A percentile compares a stretch with the other conserved stretches of the same genome.
Conservation (phyloP, 179 eudicot genomes). For the Beta lomatogona region DNA sequence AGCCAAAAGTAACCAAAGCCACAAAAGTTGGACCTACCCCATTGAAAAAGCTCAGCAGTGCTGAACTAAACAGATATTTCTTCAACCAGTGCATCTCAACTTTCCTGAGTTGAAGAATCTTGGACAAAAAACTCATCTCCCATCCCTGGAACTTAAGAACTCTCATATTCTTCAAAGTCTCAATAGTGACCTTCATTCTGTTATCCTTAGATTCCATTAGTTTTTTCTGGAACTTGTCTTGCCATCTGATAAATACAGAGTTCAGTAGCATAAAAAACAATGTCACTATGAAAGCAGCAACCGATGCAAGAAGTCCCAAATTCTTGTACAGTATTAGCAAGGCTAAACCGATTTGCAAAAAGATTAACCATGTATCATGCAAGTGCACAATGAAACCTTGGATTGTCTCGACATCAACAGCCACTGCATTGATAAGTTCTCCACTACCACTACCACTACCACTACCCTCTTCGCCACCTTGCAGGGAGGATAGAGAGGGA, state of each 20-base stretch:
- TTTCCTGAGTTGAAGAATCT: slow-evolving; percentile 19
- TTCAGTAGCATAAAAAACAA: slow-evolving; percentile 30
- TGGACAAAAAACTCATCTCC: slow-evolving; percentile 35
- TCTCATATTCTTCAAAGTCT: slow-evolving; percentile 37
- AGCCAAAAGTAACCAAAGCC: slow-evolving; percentile 30
- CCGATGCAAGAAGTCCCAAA: slow-evolving; percentile 50
- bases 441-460: slow-evolving; percentile 38
- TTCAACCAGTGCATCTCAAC: slow-evolving; percentile 28
- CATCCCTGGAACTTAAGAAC: slow-evolving; percentile 37
- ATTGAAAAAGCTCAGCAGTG: slow-evolving; percentile 11
- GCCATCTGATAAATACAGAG: slow-evolving; percentile 38
- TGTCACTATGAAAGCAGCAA: slow-evolving; percentile 47
- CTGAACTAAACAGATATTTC: slow-evolving; percentile 9
- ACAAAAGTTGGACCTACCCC: slow-evolving; percentile 27
- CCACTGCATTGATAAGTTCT: slow-evolving; percentile 62
- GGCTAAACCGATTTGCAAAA: slow-evolving; percentile 55
- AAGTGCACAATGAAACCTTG: slow-evolving; percentile 45
- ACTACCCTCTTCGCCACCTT: background rate
- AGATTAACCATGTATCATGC: slow-evolving; percentile 60
- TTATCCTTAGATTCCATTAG: slow-evolving; percentile 38
- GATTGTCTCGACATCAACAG: slow-evolving; percentile 65
- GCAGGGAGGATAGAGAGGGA: slow-evolving; percentile 39
- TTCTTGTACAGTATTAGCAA: slow-evolving; percentile 49
- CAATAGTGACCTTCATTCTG: slow-evolving; percentile 33
- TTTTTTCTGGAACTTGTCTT: slow-evolving; percentile 25